Conservation (phyloP, 2,329 filamentous ascomycete species). For the Cercospora sp. region DNA sequence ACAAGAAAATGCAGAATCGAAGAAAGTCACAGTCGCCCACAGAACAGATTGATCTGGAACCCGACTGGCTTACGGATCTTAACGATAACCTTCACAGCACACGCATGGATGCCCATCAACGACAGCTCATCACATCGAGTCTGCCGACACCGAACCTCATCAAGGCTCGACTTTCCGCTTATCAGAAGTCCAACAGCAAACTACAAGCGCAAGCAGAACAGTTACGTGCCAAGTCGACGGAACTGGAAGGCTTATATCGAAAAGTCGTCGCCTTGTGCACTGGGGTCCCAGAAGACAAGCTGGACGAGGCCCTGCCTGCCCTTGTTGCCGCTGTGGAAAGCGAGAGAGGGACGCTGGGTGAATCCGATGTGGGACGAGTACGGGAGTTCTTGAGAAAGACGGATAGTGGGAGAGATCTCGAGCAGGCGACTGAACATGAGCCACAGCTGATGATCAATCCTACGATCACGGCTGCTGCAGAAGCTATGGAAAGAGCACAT, state of each 20-base stretch:
- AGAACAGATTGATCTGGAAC: constrained; percentile 24
- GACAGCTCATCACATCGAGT: constrained; percentile 31
- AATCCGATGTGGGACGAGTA: constrained; percentile 68
- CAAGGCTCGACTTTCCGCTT: constrained; percentile 67
- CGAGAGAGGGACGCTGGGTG: constrained; percentile 53
- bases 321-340: constrained; percentile 87
- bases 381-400: constrained; percentile 78
- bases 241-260: constrained; percentile 84
- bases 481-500: constrained; percentile 7
- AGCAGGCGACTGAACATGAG: constrained; percentile 7
- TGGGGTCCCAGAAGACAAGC: constrained; percentile 71
- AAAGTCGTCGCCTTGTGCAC: constrained; percentile 87
- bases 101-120: constrained; percentile 24
- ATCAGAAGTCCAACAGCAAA: constrained; percentile 74
- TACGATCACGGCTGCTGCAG: constrained; percentile 12
- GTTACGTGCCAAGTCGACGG: constrained; percentile 76
- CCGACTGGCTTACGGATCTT: constrained; percentile 44
- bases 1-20: constrained; percentile 45
- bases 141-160: constrained; percentile 45
- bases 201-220: constrained; percentile 66
- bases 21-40: constrained; percentile 44
- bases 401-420: constrained; percentile 46
- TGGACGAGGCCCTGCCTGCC: constrained; percentile 77
- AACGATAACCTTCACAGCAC: constrained; percentile 18
- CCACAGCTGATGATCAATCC: constrained; percentile 13